Evolutionary conservation across 768 basidiomycete species (phyloP), one percentile per base, ranked within the genome.

Genomic region (Panus rudis): DNA sequence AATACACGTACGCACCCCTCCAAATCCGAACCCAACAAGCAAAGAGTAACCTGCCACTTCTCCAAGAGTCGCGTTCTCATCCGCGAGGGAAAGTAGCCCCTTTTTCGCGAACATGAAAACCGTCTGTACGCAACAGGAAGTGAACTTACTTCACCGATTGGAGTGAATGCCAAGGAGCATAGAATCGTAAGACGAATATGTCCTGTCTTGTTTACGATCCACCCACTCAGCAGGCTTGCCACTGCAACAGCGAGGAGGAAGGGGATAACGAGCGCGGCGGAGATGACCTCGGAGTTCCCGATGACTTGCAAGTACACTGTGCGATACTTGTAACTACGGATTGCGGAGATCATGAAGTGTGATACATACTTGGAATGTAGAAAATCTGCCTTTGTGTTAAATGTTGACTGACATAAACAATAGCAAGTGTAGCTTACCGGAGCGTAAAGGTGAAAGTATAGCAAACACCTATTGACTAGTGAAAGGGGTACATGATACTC

Each of bases 381-480:
- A 50, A 50, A 5, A 45, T 50, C 49, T 50, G 35, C 11, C 11
- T 11, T 16, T 31, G 2, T 27, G 7, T 35, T 6, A 35, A 17
- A 35, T 35, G 33, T 35, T 20, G 33, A 35, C n/a, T 14, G 7
- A 8, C 21, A 17, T 7, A 17, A 8, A 17, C 16, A 6, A 20
- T 8, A 16, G 33, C n/a, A 35, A 8, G 33, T 11, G 8, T 35
- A 14, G 30, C 49, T 5, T 28, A 50, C 49, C 3, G 45, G 24
- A n/a, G 49, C 44, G 39, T 42, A 50, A n/a, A 50, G 25, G 31
- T 50, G 49, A 41, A 50, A 50, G 41, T 46, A 50, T 24, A 50
- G 37, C 24, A 50, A 33, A 5, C 41, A 34, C 4, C 49, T 17
- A 12, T 30, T 42, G 11, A 50, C 45, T 48, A 17, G n/a, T n/a